phyloP scores from a whole-genome alignment of 257 asterid species.

The Solanum habrochaites region DNA sequence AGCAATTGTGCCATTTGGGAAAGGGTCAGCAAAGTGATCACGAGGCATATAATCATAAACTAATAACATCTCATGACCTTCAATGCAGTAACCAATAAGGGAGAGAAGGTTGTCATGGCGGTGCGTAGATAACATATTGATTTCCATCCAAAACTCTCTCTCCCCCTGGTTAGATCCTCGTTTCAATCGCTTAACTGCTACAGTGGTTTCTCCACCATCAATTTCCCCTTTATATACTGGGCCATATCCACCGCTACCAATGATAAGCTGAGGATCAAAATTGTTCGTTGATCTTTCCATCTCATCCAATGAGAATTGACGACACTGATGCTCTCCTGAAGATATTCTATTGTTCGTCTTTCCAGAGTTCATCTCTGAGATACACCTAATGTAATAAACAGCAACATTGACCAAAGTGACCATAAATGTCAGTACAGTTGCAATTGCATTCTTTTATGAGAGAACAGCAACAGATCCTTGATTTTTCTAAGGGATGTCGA shows the following conservation, averaged over 20 bases:
- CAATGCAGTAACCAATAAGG: constrained; percentile 57
- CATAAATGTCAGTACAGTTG: constrained; percentile 16
- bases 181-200: constrained; percentile 47
- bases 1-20: constrained; percentile 23
- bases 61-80: constrained; percentile 41
- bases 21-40: constrained; percentile 40
- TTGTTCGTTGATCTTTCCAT: constrained; percentile 34
- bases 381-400: constrained; percentile 25
- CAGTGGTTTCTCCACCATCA: constrained; percentile 29
- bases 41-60: constrained; percentile 45
- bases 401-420: constrained; percentile 31
- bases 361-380: constrained; percentile 19
- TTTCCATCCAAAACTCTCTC: constrained; percentile 47
- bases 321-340: constrained; percentile 21
- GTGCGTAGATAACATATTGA: constrained; percentile 46
- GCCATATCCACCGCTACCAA: constrained; percentile 74
- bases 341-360: constrained; percentile 14
- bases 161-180: constrained; percentile 47
- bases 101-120: constrained; percentile 53
- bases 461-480: not conserved
- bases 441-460: constrained; percentile 12
- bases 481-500: not conserved
- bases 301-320: constrained; percentile 52
- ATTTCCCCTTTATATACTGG: constrained; percentile 50
- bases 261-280: constrained; percentile 30